These are phyloP conservation scores for Botrytis byssoidea DNA, from an alignment of 2,329 filamentous ascomycete species.

Conservation along the genomic window DNA sequence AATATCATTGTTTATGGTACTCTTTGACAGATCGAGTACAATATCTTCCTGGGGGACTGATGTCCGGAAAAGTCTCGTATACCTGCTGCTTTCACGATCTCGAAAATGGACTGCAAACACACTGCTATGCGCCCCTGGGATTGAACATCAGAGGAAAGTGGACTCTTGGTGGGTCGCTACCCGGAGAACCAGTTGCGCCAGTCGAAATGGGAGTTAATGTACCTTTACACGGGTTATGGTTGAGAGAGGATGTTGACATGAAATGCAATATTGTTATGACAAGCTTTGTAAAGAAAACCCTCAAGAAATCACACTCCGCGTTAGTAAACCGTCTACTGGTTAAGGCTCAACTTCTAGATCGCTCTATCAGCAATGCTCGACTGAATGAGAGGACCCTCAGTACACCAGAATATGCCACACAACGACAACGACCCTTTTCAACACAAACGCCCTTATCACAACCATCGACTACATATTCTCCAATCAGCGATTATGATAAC, in stretches of 20 bases:
- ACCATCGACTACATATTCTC: conserved; percentile 17
- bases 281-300: conserved; percentile 76
- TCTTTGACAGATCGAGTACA: conserved; percentile 73
- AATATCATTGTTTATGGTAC: conserved; percentile 75
- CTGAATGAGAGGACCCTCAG: conserved; percentile 17
- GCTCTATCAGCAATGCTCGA: conserved; percentile 25
- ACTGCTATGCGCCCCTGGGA: conserved; percentile 79
- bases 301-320: conserved; percentile 70
- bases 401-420: neutral
- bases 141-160: conserved; percentile 78
- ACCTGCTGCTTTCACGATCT: conserved; percentile 78
- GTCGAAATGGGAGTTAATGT: conserved; percentile 65
- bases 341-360: conserved; percentile 45
- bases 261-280: conserved; percentile 75
- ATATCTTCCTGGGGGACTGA: conserved; percentile 65
- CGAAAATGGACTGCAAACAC: conserved; percentile 71
- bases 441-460: conserved; percentile 9
- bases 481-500: conserved; percentile 21
- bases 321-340: conserved; percentile 65
- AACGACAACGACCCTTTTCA: neutral
- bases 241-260: conserved; percentile 84
- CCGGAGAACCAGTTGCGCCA: conserved; percentile 65
- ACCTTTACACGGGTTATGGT: conserved; percentile 69
- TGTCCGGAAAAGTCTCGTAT: conserved; percentile 69
- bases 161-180: conserved; percentile 69